phyloP scores from a whole-genome alignment of 306 rosid species.

The Lathyrus oleraceus region DNA sequence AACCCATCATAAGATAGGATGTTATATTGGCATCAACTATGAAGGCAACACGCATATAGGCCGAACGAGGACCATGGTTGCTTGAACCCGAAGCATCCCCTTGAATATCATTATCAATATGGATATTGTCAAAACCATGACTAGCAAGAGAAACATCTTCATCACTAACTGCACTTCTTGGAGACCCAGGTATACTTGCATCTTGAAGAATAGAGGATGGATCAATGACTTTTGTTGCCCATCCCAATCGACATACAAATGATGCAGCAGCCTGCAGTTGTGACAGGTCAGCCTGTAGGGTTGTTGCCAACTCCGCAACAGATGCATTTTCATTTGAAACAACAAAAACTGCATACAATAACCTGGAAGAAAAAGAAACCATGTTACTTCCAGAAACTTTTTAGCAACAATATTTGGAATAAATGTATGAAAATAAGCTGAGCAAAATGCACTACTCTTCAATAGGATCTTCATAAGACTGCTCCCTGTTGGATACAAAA shows the following conservation, averaged over 20 bases:
- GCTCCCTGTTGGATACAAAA: slow-evolving; percentile 99
- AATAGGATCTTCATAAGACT: slow-evolving; percentile 97
- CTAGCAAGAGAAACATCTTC: slow-evolving; percentile 64
- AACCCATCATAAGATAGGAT: slow-evolving; percentile 99
- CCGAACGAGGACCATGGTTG: slow-evolving; percentile 54
- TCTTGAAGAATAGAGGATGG: slow-evolving; percentile 88
- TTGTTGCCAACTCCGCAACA: slow-evolving; percentile 94
- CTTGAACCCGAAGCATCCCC: slow-evolving; percentile 67
- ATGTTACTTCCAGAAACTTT: slow-evolving; percentile 25
- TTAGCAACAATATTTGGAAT: slow-evolving; percentile 29
- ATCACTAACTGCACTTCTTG: slow-evolving; percentile 59
- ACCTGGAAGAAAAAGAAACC: slow-evolving; percentile 53
- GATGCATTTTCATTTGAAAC: slow-evolving; percentile 98
- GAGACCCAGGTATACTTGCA: slow-evolving; percentile 63
- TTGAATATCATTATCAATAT: slow-evolving; percentile 60
- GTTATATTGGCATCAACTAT: slow-evolving; percentile 97
- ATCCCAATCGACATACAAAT: slow-evolving; percentile 92
- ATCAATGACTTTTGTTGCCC: slow-evolving; percentile 95
- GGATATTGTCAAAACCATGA: slow-evolving; percentile 60
- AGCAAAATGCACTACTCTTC: slow-evolving; percentile 83
- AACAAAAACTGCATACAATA: slow-evolving; percentile 93
- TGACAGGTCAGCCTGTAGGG: slow-evolving; percentile 86
- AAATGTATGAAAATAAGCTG: not conserved
- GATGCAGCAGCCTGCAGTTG: slow-evolving; percentile 99
- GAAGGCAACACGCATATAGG: slow-evolving; percentile 83